Evolutionary conservation across 768 basidiomycete species (phyloP).

Genomic region (Tulasnella sp.): DNA sequence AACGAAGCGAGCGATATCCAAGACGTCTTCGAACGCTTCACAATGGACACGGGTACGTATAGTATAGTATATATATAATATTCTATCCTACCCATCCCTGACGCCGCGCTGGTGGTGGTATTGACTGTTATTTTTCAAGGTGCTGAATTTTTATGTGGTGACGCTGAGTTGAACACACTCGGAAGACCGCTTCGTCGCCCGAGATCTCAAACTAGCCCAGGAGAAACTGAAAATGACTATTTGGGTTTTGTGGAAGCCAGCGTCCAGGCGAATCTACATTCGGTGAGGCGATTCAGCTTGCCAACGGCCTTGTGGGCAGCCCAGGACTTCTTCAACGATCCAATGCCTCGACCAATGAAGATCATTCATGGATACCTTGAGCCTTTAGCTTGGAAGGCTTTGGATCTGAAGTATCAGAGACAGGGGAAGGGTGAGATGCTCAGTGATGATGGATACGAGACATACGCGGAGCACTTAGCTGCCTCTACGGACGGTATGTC

Average conservation of each 20-base stretch:
- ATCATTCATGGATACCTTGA: constrained; percentile 8
- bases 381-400: not conserved
- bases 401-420: not conserved
- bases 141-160: no score
- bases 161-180: constrained; percentile 10
- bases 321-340: constrained; percentile 13
- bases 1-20: constrained; percentile 17
- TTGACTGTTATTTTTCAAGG: no score
- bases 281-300: not conserved
- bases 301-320: not conserved
- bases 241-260: no score
- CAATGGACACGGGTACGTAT: constrained; percentile 17
- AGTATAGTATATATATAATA: no score
- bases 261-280: no score
- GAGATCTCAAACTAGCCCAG: no score
- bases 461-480: constrained; percentile 24
- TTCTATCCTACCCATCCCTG: no score
- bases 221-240: no score
- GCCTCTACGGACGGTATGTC: constrained; percentile 23
- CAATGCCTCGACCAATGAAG: not conserved
- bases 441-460: not conserved
- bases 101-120: no score
- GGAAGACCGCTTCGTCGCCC: constrained; percentile 8
- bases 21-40: constrained; percentile 17
- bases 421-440: not conserved